Conservation (phyloP, 2,329 filamentous ascomycete genomes). For the Davidsoniella neocaledoniae region DNA sequence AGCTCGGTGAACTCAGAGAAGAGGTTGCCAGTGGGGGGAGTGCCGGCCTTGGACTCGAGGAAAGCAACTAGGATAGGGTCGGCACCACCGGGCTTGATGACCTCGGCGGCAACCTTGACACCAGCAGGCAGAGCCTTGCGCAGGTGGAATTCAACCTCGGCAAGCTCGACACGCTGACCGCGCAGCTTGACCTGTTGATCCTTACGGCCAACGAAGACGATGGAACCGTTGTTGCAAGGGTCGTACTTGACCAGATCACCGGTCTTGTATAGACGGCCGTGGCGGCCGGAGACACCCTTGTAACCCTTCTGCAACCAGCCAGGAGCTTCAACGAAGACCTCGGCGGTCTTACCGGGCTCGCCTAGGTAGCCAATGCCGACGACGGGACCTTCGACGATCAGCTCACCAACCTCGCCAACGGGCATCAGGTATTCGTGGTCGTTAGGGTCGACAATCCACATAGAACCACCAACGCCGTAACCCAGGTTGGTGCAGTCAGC, state of each 20-base stretch:
- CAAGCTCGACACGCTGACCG: conserved; percentile 47
- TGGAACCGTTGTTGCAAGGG: conserved; percentile 33
- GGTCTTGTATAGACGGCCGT: conserved; percentile 38
- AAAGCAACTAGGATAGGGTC: conserved; percentile 31
- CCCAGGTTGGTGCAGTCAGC: conserved; percentile 29
- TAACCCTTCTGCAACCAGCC: conserved; percentile 30
- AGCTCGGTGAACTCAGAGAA: conserved; percentile 20
- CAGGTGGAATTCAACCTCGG: conserved; percentile 35
- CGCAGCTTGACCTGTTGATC: conserved; percentile 52
- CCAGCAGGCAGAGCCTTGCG: conserved; percentile 26
- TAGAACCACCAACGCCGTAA: conserved; percentile 28
- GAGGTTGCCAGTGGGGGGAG: conserved; percentile 16
- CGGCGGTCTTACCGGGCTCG: conserved; percentile 38
- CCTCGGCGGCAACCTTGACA: conserved; percentile 30
- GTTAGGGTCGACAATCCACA: conserved; percentile 35
- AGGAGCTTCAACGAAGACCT: conserved; percentile 40
- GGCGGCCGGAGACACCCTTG: conserved; percentile 20
- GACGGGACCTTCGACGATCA: conserved; percentile 40
- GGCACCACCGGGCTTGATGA: conserved; percentile 28
- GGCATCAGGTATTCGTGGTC: conserved; percentile 30
- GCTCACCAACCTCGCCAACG: conserved; percentile 32
- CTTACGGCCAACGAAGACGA: conserved; percentile 44
- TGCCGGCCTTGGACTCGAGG: conserved; percentile 19
- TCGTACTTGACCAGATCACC: conserved; percentile 42
- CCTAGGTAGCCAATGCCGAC: conserved; percentile 46